phyloP scores from a whole-genome alignment of 2,329 filamentous ascomycete genomes.

The Sphaerulina musiva region DNA sequence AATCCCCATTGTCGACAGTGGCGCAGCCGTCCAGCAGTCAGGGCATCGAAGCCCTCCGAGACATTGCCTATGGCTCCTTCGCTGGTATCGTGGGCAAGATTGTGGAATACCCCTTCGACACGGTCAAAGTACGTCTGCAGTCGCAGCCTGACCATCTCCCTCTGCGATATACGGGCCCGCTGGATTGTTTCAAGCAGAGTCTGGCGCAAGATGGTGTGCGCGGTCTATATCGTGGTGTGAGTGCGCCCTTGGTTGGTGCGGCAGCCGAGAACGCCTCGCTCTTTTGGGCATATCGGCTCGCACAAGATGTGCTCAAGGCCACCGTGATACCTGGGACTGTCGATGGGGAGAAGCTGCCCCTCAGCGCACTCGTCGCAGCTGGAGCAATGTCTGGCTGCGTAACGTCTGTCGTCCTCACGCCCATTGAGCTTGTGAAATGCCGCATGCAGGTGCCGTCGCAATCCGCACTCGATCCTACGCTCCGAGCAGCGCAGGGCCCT shows the following conservation, averaged over 20 bases:
- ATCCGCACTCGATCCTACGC: conserved; percentile 25
- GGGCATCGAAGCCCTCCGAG: conserved; percentile 67
- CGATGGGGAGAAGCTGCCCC: conserved; percentile 53
- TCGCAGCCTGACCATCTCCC: conserved; percentile 84
- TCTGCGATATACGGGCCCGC: conserved; percentile 72
- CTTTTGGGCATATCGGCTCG: conserved; percentile 80
- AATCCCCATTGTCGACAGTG: background rate
- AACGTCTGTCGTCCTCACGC: conserved; percentile 84
- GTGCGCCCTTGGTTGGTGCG: conserved; percentile 80
- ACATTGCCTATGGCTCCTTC: conserved; percentile 82
- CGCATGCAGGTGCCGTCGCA: conserved; percentile 77
- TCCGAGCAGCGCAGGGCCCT: conserved; percentile 40
- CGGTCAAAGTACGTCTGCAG: conserved; percentile 92
- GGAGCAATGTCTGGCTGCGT: conserved; percentile 83
- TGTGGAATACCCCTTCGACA: conserved; percentile 98
- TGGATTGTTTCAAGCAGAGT: conserved; percentile 91
- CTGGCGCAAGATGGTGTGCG: conserved; percentile 69
- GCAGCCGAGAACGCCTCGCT: conserved; percentile 87
- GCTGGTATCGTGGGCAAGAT: conserved; percentile 89
- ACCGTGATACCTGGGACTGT: conserved; percentile 41
- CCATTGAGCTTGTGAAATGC: conserved; percentile 96
- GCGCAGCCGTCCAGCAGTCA: conserved; percentile 30
- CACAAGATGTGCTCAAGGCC: conserved; percentile 55
- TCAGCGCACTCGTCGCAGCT: conserved; percentile 68
- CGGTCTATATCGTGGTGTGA: conserved; percentile 87